Conservation (phyloP, 192 early-diverging fungal genomes). For the Gonapodya sp. region DNA sequence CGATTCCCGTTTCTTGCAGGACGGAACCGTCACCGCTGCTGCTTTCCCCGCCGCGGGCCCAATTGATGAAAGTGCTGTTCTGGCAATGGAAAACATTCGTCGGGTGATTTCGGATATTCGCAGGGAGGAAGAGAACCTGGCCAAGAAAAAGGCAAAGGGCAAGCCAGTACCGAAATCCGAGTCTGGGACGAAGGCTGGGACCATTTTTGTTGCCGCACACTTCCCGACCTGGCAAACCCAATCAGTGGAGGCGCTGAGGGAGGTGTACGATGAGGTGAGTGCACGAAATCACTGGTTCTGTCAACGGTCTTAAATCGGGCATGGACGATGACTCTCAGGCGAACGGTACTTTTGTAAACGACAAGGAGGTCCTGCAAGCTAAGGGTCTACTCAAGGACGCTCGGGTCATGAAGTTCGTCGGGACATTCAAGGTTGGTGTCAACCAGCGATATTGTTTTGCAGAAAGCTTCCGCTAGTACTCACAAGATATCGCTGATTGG, state of each 20-base stretch:
- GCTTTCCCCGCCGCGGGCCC: constrained; percentile 24
- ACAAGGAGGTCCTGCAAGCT: constrained; percentile 60
- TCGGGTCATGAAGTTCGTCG: constrained; percentile 92
- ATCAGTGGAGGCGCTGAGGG: constrained; percentile 28
- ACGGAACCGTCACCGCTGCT: constrained; percentile 38
- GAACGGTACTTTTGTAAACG: constrained; percentile 49
- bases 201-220: constrained; percentile 64
- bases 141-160: constrained; percentile 2
- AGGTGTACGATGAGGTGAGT: constrained; percentile 26
- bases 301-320: constrained; percentile 17
- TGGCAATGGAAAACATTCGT: constrained; percentile 70
- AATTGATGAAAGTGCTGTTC: constrained; percentile 62
- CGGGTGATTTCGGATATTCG: constrained; percentile 57
- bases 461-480: background rate
- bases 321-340: constrained; percentile 16
- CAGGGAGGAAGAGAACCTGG: constrained; percentile 27
- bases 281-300: background rate
- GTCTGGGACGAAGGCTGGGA: constrained; percentile 55
- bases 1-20: constrained; percentile 64
- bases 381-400: constrained; percentile 85
- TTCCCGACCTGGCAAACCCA: constrained; percentile 95
- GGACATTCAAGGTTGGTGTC: constrained; percentile 59
- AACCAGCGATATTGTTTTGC: background rate
- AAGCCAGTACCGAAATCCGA: constrained; percentile 36
- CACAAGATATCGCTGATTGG: background rate